These are phyloP conservation scores for Aspergillus sclerotiicarbonarius DNA, from an alignment of 495 filamentous ascomycete species.

Conservation along the genomic window DNA sequence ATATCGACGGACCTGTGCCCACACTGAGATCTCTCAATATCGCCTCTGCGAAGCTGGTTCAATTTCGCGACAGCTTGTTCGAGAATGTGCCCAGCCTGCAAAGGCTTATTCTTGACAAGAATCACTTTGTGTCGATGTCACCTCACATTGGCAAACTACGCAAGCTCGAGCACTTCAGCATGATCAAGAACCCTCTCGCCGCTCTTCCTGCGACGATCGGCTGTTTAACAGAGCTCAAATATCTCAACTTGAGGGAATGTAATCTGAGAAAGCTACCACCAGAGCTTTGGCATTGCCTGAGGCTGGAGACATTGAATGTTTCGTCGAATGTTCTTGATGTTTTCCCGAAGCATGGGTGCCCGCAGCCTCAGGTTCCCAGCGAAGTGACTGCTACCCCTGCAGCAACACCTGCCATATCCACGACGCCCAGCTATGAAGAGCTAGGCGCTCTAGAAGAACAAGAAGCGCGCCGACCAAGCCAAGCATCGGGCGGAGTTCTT, in stretches of 20 bases:
- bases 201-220: conserved; percentile 84
- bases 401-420: conserved; percentile 49
- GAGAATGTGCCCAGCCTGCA: conserved; percentile 82
- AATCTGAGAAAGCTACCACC: conserved; percentile 83
- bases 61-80: conserved; percentile 80
- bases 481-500: conserved; percentile 71
- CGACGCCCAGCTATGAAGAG: conserved; percentile 74
- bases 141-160: conserved; percentile 78
- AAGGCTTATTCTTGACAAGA: conserved; percentile 86
- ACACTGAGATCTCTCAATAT: conserved; percentile 83
- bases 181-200: conserved; percentile 83
- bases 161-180: conserved; percentile 86
- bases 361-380: conserved; percentile 56
- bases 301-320: conserved; percentile 87
- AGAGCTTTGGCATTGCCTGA: conserved; percentile 89
- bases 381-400: conserved; percentile 48
- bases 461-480: conserved; percentile 72
- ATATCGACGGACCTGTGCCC: conserved; percentile 71
- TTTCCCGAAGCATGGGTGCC: conserved; percentile 80
- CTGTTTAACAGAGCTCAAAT: conserved; percentile 75
- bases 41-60: conserved; percentile 80
- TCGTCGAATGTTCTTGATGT: conserved; percentile 87
- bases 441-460: conserved; percentile 65
- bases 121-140: conserved; percentile 89
- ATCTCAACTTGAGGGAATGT: conserved; percentile 86